Percentiles rank a stretch among this genome's conserved stretches.
These are phyloP conservation scores for Amorphotheca resinae DNA, from an alignment of 495 filamentous ascomycete genomes.

Conservation along the genomic window DNA sequence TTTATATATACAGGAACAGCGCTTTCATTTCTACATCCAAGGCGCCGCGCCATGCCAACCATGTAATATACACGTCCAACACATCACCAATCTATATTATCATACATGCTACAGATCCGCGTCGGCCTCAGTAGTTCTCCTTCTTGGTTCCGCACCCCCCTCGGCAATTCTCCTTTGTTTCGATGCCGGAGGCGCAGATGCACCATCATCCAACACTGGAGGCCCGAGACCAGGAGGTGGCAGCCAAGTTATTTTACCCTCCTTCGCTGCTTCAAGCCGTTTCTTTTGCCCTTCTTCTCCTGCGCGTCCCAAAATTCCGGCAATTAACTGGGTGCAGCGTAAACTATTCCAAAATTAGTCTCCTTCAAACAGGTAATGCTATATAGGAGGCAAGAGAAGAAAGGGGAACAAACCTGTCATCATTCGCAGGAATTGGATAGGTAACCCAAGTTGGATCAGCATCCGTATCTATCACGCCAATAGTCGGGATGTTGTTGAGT, in stretches of 20 bases:
- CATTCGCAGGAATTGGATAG: slow-evolving; percentile 93
- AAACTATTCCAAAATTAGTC: slow-evolving; percentile 40
- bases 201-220: no score
- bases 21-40: not conserved
- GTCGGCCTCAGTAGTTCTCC: not conserved
- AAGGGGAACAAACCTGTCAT: slow-evolving; percentile 55
- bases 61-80: not conserved
- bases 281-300: slow-evolving; percentile 62
- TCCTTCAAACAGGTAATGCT: not conserved
- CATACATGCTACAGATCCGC: not conserved
- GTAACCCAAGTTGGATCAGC: slow-evolving; percentile 88
- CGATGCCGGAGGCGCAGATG: no score
- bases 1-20: no score
- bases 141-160: no score
- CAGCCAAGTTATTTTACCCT: slow-evolving; percentile 28
- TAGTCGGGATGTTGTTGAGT: slow-evolving; percentile 76
- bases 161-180: no score
- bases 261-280: slow-evolving; percentile 46
- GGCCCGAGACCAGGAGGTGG: no score
- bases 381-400: not conserved
- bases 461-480: slow-evolving; percentile 91
- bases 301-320: slow-evolving; percentile 72
- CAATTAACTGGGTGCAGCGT: slow-evolving; percentile 67
- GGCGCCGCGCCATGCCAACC: not conserved
- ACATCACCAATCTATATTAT: no score